These are phyloP conservation scores for Asterionellopsis glacialis DNA, from an alignment of 108 stramenopile genomes.

Conservation along the genomic window DNA sequence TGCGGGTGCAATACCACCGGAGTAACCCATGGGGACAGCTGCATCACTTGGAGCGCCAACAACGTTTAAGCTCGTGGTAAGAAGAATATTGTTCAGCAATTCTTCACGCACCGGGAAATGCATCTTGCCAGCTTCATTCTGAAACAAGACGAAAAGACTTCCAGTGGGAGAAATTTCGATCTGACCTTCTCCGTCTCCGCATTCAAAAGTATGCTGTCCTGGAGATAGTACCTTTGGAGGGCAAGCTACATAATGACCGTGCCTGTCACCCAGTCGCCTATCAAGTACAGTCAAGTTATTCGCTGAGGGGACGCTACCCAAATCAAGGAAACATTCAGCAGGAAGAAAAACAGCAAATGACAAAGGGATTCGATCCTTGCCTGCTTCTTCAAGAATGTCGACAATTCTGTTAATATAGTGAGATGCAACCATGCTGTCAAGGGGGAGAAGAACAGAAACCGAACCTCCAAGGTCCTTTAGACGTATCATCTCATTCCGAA, in stretches of 20 bases:
- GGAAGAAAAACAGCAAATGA: constrained; percentile 67
- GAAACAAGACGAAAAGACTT: constrained; percentile 62
- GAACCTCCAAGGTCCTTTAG: constrained; percentile 38
- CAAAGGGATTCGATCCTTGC: constrained; percentile 38
- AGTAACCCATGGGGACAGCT: neutral
- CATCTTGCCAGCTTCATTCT: constrained; percentile 48
- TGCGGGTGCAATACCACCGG: neutral
- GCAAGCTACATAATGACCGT: constrained; percentile 33
- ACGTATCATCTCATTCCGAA: too few relatives aligned
- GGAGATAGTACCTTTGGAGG: constrained; percentile 37
- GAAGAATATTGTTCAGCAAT: constrained; percentile 33
- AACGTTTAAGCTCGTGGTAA: constrained; percentile 27
- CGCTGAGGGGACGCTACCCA: constrained; percentile 23
- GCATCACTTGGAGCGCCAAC: constrained; percentile 8
- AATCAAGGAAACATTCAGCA: constrained; percentile 56
- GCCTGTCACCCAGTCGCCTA: constrained; percentile 50
- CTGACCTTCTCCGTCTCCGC: constrained; percentile 9
- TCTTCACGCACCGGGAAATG: constrained; percentile 31
- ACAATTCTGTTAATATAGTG: constrained; percentile 56
- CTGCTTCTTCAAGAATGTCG: constrained; percentile 41
- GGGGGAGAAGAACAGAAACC: constrained; percentile 50
- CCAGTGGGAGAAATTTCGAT: constrained; percentile 26
- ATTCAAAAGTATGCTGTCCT: constrained; percentile 42
- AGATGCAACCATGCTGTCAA: constrained; percentile 72
- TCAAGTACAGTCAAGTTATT: constrained; percentile 57